Conservation (phyloP, 2,329 filamentous ascomycete genomes). For the Fusarium albosuccineum region DNA sequence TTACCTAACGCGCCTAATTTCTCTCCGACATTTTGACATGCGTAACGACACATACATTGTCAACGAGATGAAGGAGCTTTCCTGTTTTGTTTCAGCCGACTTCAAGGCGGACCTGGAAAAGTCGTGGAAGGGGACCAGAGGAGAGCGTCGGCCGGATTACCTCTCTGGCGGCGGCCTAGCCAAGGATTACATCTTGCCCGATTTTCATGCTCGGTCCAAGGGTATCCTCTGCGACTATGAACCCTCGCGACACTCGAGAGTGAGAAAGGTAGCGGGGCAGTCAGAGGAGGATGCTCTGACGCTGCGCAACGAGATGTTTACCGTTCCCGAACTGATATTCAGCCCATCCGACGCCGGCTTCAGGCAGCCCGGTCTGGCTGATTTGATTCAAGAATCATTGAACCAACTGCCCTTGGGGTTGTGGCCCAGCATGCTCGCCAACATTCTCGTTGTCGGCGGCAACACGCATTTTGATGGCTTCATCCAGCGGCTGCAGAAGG, state of each 20-base stretch:
- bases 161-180: slow-evolving; percentile 72
- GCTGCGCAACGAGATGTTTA: slow-evolving; percentile 91
- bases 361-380: slow-evolving; percentile 83
- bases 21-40: slow-evolving; percentile 94
- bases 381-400: slow-evolving; percentile 85
- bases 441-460: slow-evolving; percentile 90
- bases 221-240: slow-evolving; percentile 86
- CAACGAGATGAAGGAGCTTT: slow-evolving; percentile 94
- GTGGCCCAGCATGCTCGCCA: slow-evolving; percentile 86
- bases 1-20: slow-evolving; percentile 89
- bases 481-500: slow-evolving; percentile 80
- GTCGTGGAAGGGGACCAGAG: slow-evolving; percentile 82
- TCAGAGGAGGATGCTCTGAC: slow-evolving; percentile 82
- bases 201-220: slow-evolving; percentile 71
- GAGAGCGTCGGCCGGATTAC: slow-evolving; percentile 66
- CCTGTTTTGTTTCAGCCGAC: slow-evolving; percentile 84
- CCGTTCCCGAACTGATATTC: slow-evolving; percentile 91
- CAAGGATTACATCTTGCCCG: slow-evolving; percentile 92
- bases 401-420: slow-evolving; percentile 81
- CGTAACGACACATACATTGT: slow-evolving; percentile 93
- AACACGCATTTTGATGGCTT: slow-evolving; percentile 86
- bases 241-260: slow-evolving; percentile 69
- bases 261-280: slow-evolving; percentile 60
- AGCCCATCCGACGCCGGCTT: slow-evolving; percentile 87
- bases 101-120: slow-evolving; percentile 84